phyloP scores from a whole-genome alignment of 164 flowering plant genomes.

The Litsea cubeba region DNA sequence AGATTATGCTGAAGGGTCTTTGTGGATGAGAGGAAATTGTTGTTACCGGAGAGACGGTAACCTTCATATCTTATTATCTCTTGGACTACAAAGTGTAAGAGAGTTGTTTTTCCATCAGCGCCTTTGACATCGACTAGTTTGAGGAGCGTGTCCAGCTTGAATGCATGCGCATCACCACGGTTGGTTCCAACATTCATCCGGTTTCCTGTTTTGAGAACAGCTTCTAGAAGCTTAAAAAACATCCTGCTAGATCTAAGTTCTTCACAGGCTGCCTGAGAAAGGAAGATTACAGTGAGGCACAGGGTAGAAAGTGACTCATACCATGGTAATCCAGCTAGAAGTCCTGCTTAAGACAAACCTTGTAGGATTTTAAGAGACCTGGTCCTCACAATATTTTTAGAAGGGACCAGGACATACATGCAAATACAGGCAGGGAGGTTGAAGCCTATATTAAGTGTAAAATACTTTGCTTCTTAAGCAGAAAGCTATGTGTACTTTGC shows the following conservation, averaged over 20 bases:
- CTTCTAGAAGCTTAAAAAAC: conserved; percentile 85
- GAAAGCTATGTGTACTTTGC: too few relatives aligned
- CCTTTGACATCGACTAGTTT: conserved; percentile 93
- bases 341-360: not conserved
- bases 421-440: too few relatives aligned
- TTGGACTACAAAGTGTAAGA: conserved; percentile 90
- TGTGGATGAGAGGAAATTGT: conserved; percentile 18
- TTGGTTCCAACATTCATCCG: conserved; percentile 94
- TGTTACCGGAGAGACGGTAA: conserved; percentile 47
- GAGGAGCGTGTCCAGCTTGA: conserved; percentile 91
- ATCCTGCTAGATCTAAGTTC: conserved; percentile 77
- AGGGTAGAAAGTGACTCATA: not conserved
- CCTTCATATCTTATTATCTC: conserved; percentile 83
- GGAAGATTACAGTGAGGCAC: not conserved
- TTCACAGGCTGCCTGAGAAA: conserved; percentile 70
- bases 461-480: too few relatives aligned
- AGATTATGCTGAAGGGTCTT: conserved; percentile 20
- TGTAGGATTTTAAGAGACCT: too few relatives aligned
- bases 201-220: conserved; percentile 87
- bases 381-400: too few relatives aligned
- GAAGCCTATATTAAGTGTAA: too few relatives aligned
- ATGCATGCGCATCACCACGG: conserved; percentile 91
- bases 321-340: not conserved
- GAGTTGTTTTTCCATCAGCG: conserved; percentile 86
- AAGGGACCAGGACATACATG: too few relatives aligned